A percentile compares a stretch with the other conserved stretches of the same genome.
phyloP scores from a whole-genome alignment of 2,329 filamentous ascomycete genomes.

The Fusarium robinianum region DNA sequence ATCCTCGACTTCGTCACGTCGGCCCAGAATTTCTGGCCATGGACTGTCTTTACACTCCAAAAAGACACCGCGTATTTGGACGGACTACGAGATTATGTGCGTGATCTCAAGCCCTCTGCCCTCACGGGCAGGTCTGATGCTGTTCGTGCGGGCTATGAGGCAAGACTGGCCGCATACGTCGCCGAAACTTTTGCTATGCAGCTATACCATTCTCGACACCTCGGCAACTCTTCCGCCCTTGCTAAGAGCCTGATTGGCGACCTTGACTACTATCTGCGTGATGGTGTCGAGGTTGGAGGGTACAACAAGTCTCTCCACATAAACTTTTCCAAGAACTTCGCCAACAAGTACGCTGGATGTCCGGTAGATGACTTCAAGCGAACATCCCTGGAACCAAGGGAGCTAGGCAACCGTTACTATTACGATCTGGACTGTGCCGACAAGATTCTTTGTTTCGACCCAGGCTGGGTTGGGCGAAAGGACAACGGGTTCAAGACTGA shows the following conservation, averaged over 20 bases:
- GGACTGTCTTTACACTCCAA: conserved; percentile 82
- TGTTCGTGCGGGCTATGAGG: conserved; percentile 63
- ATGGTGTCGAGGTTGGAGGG: conserved; percentile 75
- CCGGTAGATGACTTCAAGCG: conserved; percentile 80
- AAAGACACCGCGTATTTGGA: conserved; percentile 75
- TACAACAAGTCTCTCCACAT: conserved; percentile 88
- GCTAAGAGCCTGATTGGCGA: conserved; percentile 74
- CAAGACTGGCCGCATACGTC: conserved; percentile 77
- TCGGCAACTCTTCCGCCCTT: conserved; percentile 66
- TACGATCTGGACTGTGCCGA: conserved; percentile 80
- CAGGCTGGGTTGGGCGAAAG: conserved; percentile 72
- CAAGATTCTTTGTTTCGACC: conserved; percentile 75
- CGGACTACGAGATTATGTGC: conserved; percentile 72
- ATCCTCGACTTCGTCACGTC: conserved; percentile 86
- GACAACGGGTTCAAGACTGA: conserved; percentile 79
- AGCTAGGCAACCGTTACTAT: conserved; percentile 78
- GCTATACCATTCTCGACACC: conserved; percentile 81
- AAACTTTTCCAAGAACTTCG: conserved; percentile 85
- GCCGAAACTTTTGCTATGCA: conserved; percentile 91
- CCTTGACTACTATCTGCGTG: conserved; percentile 77
- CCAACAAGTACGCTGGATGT: conserved; percentile 73
- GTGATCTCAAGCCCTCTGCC: conserved; percentile 57
- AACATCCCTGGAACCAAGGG: conserved; percentile 65
- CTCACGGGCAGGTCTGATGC: conserved; percentile 59
- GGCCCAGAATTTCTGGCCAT: conserved; percentile 93